phyloP scores from a whole-genome alignment of 169 alveolate species.

The Prorocentrum cordatum region DNA sequence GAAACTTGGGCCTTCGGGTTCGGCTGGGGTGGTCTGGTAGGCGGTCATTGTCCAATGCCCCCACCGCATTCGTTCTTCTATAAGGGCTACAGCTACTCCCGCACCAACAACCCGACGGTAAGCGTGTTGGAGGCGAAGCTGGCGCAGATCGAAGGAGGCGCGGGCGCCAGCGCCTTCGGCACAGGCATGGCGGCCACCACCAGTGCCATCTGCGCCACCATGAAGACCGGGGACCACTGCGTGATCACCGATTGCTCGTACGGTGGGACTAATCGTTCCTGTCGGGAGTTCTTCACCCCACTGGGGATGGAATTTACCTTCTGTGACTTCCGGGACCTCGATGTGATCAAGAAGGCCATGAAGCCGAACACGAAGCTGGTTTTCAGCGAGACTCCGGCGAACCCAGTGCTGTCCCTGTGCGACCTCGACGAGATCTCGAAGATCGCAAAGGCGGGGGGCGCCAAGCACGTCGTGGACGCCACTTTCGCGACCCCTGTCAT shows the following conservation, averaged over 20 bases:
- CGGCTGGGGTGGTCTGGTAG: too few relatives aligned
- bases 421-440: slow-evolving; percentile 73
- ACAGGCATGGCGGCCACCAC: slow-evolving; percentile 78
- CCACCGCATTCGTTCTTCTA: too few relatives aligned
- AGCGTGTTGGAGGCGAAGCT: slow-evolving; percentile 72
- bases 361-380: slow-evolving; percentile 74
- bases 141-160: slow-evolving; percentile 74
- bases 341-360: slow-evolving; percentile 72
- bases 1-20: too few relatives aligned
- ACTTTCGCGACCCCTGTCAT: slow-evolving; percentile 78
- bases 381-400: slow-evolving; percentile 76
- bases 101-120: slow-evolving; percentile 76
- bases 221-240: slow-evolving; percentile 63
- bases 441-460: slow-evolving; percentile 70
- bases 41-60: too few relatives aligned
- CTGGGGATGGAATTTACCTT: slow-evolving; percentile 72
- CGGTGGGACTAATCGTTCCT: slow-evolving; percentile 75
- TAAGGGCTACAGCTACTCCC: slow-evolving; percentile 75
- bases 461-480: slow-evolving; percentile 73
- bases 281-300: slow-evolving; percentile 67
- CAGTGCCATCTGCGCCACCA: slow-evolving; percentile 61
- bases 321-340: slow-evolving; percentile 74
- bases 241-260: slow-evolving; percentile 74
- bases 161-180: slow-evolving; percentile 62
- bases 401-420: slow-evolving; percentile 73